Percentiles rank a stretch among this genome's conserved stretches.
These are phyloP conservation scores for Candida awuae DNA, from an alignment of 805 yeast genomes.

Conservation along the genomic window DNA sequence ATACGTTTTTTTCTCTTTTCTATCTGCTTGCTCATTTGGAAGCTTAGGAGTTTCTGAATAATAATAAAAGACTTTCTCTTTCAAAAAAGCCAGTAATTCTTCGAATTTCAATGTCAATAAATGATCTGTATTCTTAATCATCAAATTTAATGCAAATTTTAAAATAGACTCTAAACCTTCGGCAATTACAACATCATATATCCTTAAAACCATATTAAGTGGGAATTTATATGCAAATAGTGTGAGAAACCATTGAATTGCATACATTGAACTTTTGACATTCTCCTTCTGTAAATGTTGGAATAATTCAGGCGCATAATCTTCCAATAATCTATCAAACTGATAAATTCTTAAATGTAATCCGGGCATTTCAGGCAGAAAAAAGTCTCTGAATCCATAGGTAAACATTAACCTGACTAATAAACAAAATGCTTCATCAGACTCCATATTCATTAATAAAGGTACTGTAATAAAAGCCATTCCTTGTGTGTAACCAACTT, in stretches of 20 bases:
- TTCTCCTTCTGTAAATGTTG: slow-evolving; percentile 81
- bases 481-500: slow-evolving; percentile 97
- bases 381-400: slow-evolving; percentile 72
- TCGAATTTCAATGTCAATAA: slow-evolving; percentile 66
- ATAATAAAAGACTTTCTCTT: slow-evolving; percentile 67
- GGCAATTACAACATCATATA: slow-evolving; percentile 79
- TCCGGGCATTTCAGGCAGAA: slow-evolving; percentile 89
- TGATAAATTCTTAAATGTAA: slow-evolving; percentile 78
- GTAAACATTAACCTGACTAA: slow-evolving; percentile 76
- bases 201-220: slow-evolving; percentile 74
- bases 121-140: slow-evolving; percentile 56
- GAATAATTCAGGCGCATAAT: slow-evolving; percentile 58
- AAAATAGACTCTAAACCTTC: slow-evolving; percentile 87
- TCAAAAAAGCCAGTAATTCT: slow-evolving; percentile 63
- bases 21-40: slow-evolving; percentile 8
- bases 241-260: slow-evolving; percentile 95
- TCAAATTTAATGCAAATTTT: slow-evolving; percentile 74
- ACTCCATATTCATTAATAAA: slow-evolving; percentile 68
- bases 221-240: slow-evolving; percentile 95
- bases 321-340: slow-evolving; percentile 82
- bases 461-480: slow-evolving; percentile 94
- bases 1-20: slow-evolving; percentile 31
- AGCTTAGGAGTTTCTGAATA: slow-evolving; percentile 31
- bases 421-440: slow-evolving; percentile 78
- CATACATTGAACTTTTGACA: slow-evolving; percentile 88